Evolutionary conservation across 2,329 filamentous ascomycete species (phyloP), one percentile per base, ranked within the genome.

Genomic region (Colletotrichum shisoi): DNA sequence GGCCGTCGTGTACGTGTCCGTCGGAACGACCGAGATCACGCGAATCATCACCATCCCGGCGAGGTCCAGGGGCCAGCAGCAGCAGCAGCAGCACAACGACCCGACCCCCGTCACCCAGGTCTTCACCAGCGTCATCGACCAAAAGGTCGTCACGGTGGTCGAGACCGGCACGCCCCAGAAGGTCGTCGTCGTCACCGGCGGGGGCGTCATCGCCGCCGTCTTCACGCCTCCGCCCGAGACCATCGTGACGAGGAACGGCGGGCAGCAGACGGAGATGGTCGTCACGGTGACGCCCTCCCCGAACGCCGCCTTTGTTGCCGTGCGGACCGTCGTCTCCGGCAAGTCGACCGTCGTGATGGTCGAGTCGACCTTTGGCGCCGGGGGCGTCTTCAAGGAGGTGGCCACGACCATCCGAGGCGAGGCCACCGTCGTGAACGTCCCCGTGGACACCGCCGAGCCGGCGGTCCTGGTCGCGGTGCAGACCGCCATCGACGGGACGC

Each of bases 11-110:
- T 71, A 71, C 24, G 61, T 70, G 3, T 27, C 58, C 19, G 49
- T 72, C 31, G 73, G 73, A 0, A 67, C 45, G 11, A 71, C 72
- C 17, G 71, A 69, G n/a, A 71, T 74, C 37, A 72, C 70, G 2
- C 62, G 60, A 2, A 61, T 69, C 11, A 66, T 70, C 19, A 74
- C 74, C 0, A 34, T 51, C 11, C 66, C 48, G 2, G 59, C 42
- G 27, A 69, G 9, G 31, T 70, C 45, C 19, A 61, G 40, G 17
- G 44, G 31, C n/a, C 31, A 61, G 49, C 17, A 57, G 52, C 34
- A 11, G 17, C 39, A 21, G 13, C 31, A 61, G 49, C 17, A 57
- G 52, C 34, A 11, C 53, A 13, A 27, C 54, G 21, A 64, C 53
- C 21, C 56, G 17, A 46, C 62, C 6, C 71, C 73, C 0, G 69